A percentile compares a stretch with the other conserved stretches of the same genome.
Evolutionary conservation across 345 rosid species (phyloP).

Genomic region (Schrenkiella parvula): DNA sequence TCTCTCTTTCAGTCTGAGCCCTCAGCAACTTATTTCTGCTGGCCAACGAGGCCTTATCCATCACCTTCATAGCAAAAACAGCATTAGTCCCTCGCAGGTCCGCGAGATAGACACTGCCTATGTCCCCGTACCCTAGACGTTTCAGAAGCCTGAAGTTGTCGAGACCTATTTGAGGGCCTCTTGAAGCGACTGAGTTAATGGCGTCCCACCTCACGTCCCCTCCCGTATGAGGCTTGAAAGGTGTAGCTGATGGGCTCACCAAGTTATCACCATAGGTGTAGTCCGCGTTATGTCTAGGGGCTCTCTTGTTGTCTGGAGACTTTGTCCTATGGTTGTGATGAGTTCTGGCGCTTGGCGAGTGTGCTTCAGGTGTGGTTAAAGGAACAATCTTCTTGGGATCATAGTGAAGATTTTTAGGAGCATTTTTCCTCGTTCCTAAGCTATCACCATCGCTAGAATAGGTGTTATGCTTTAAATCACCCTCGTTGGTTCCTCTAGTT

Average conservation of each 20-base stretch:
- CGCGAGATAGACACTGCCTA: constrained; percentile 74
- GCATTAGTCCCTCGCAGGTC: constrained; percentile 69
- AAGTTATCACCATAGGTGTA: constrained; percentile 42
- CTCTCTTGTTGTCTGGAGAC: constrained; percentile 30
- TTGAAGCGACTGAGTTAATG: constrained; percentile 44
- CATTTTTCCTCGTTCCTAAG: constrained; percentile 1
- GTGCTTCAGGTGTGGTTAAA: constrained; percentile 16
- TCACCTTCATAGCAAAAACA: constrained; percentile 78
- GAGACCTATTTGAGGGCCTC: constrained; percentile 52
- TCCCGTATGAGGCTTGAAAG: constrained; percentile 81
- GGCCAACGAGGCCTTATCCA: constrained; percentile 81
- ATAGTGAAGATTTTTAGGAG: constrained; percentile 18
- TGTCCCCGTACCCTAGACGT: constrained; percentile 88
- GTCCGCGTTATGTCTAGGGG: constrained; percentile 28
- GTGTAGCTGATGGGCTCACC: constrained; percentile 42
- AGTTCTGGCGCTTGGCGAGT: constrained; percentile 13
- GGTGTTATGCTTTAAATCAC: constrained; percentile 11
- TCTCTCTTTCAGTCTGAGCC: constrained; percentile 68
- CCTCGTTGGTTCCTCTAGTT: constrained; percentile 17
- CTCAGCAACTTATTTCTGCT: constrained; percentile 82
- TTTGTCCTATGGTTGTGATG: constrained; percentile 5
- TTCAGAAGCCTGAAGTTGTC: constrained; percentile 76
- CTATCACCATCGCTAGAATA: constrained; percentile 22
- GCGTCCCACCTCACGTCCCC: constrained; percentile 91
- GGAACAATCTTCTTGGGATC: constrained; percentile 37